Base-by-base conservation (phyloP, 2,329 filamentous ascomycete genomes). In the Talaromyces sp. region DNA sequence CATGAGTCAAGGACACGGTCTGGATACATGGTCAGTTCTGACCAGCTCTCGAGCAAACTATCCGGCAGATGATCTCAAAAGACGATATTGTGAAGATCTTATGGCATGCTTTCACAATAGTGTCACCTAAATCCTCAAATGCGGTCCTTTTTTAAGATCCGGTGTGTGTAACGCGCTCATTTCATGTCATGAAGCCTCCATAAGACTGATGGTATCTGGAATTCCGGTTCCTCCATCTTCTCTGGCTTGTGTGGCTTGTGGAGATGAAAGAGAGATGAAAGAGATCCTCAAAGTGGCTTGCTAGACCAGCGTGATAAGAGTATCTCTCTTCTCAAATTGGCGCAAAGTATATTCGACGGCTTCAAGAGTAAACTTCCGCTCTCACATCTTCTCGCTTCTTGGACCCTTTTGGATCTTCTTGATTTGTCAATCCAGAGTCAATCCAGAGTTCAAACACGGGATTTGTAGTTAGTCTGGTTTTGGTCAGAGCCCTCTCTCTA, bases 1-100 rank as follows among this genome's bases (percentile, higher is more conserved):
- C 59, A 61, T 61, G 59, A 61, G 43, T 61, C 59, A 59, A 43
- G 37, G 27, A 60, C 27, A 52, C 49, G n/a, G 13, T 54, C 14
- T 54, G 35, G 31, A 54, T 22, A 37, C 50, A 9, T 9, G 3
- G 5, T 22, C 9, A 19, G 10, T n/a, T 54, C 50, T 52, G 33
- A 27, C 49, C 47, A 9, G 5, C 24, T 27, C 49, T 52, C 24
- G 14, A n/a, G 11, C 27, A 7, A 52, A 52, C 16, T 19, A 3
- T 33, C 16, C 9, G 27, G 27, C 16, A 35, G 1, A 33, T 19
- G 2, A 35, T 35, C 9, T 35, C 10, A 54, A 19, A 33, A 35
- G 50, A 35, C 16, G 47, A 19, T 54, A n/a, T 35, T 11, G n/a
- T 13, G 50, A 54, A 54, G 50, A 13, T 54, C n/a, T 11, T 19